These are phyloP conservation scores for Coemansia biformis DNA, from an alignment of 192 early-diverging fungal genomes.

Conservation along the genomic window DNA sequence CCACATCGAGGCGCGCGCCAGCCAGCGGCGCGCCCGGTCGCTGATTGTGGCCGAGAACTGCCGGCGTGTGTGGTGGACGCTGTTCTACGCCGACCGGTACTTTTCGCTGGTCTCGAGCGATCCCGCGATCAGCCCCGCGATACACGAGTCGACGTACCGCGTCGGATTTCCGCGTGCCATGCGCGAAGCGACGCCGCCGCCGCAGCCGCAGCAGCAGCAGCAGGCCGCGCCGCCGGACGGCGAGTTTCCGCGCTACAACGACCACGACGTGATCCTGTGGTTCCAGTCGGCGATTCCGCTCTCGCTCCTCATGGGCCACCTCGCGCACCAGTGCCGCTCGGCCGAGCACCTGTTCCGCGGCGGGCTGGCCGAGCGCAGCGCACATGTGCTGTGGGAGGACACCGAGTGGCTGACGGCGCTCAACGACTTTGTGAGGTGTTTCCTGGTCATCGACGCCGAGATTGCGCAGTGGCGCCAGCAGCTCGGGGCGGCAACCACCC, in stretches of 20 bases:
- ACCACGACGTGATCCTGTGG: constrained; percentile 51
- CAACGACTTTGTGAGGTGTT: constrained; percentile 41
- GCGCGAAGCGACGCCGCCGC: constrained; percentile 48
- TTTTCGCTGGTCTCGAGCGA: constrained; percentile 47
- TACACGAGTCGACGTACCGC: constrained; percentile 45
- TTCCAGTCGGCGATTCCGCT: constrained; percentile 50
- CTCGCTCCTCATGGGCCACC: constrained; percentile 48
- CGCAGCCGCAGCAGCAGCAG: constrained; percentile 4
- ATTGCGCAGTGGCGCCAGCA: constrained; percentile 50
- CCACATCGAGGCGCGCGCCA: constrained; percentile 46
- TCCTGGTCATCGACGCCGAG: constrained; percentile 49
- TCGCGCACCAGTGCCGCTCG: constrained; percentile 42
- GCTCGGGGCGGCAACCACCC: constrained; percentile 38
- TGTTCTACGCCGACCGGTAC: constrained; percentile 48
- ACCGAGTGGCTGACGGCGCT: constrained; percentile 40
- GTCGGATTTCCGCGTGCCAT: constrained; percentile 48
- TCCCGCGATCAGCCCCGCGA: constrained; percentile 34
- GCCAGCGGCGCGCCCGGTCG: constrained; percentile 47
- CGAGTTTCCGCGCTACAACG: constrained; percentile 46
- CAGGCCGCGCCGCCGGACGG: constrained; percentile 5
- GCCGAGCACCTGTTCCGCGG: constrained; percentile 47
- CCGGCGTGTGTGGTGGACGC: constrained; percentile 50
- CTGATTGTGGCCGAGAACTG: constrained; percentile 52
- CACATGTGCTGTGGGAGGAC: constrained; percentile 39
- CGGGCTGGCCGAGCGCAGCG: constrained; percentile 38